These are phyloP conservation scores for Aspergillus sp. DNA, from an alignment of 2,329 filamentous ascomycete species.

Conservation along the genomic window DNA sequence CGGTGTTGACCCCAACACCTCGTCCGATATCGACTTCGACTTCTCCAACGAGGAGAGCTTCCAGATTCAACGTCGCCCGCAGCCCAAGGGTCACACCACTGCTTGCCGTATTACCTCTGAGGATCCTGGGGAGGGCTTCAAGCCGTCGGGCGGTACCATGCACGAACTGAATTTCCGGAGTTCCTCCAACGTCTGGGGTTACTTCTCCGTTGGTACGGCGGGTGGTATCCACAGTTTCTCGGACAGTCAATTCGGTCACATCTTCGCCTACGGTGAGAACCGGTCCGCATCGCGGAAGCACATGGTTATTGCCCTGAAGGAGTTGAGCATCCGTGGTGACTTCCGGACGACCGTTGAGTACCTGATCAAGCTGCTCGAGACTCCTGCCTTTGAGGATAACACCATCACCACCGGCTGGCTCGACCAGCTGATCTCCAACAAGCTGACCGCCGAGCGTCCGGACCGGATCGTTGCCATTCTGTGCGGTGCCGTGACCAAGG, in stretches of 20 bases:
- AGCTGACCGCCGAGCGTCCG: slow-evolving; percentile 89
- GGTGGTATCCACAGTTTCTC: slow-evolving; percentile 99
- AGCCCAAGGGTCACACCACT: slow-evolving; percentile 93
- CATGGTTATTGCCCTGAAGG: slow-evolving; percentile 98
- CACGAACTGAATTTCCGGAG: slow-evolving; percentile 98
- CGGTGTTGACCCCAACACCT: slow-evolving; percentile 82
- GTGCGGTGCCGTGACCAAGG: slow-evolving; percentile 90
- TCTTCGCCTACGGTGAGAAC: slow-evolving; percentile 98
- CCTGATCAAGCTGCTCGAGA: slow-evolving; percentile 96
- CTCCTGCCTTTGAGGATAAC: slow-evolving; percentile 96
- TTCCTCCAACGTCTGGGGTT: slow-evolving; percentile 99
- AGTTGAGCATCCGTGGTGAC: slow-evolving; percentile 98
- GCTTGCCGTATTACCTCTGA: slow-evolving; percentile 99
- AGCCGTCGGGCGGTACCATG: slow-evolving; percentile 97
- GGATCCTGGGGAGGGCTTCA: slow-evolving; percentile 98
- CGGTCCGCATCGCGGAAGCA: slow-evolving; percentile 93
- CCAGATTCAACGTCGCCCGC: slow-evolving; percentile 79
- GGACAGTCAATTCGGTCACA: slow-evolving; percentile 97
- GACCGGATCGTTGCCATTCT: slow-evolving; percentile 91
- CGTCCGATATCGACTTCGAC: slow-evolving; percentile 89
- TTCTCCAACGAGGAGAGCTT: slow-evolving; percentile 81
- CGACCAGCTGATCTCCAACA: slow-evolving; percentile 96
- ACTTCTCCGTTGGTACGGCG: slow-evolving; percentile 95
- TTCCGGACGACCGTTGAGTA: slow-evolving; percentile 99
- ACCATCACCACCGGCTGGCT: slow-evolving; percentile 99